These are phyloP conservation scores for Xanthoconium purpureum DNA, from an alignment of 768 basidiomycete species.

Conservation along the genomic window DNA sequence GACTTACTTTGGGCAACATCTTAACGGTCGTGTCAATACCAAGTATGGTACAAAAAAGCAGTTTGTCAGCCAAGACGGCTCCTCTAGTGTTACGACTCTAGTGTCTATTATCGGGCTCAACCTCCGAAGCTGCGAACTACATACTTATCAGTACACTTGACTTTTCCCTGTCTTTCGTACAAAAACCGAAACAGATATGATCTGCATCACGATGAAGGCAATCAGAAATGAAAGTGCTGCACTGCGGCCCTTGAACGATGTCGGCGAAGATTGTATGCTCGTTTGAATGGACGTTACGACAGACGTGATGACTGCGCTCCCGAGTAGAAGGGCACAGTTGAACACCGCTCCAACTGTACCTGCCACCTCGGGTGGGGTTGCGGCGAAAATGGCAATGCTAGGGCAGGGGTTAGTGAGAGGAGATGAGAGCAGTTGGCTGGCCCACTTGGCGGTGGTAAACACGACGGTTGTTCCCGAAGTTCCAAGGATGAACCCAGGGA, in stretches of 20 bases:
- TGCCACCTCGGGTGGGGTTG: background rate
- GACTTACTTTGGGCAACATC: too few species aligned
- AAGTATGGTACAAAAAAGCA: too few species aligned
- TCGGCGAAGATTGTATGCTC: background rate
- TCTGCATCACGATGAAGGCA: background rate
- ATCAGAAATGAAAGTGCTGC: background rate
- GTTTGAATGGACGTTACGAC: background rate
- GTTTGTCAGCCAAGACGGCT: too few species aligned
- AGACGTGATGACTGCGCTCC: background rate
- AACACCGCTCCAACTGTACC: background rate
- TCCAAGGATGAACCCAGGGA: background rate
- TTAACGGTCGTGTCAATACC: too few species aligned
- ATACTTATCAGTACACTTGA: too few species aligned
- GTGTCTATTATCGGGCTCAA: too few species aligned
- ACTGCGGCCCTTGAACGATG: background rate
- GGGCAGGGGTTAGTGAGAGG: background rate
- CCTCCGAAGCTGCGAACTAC: too few species aligned
- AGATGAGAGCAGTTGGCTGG: background rate
- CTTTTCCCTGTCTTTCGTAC: background rate
- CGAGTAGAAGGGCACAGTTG: background rate
- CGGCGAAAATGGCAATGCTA: background rate
- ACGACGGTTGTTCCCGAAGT: background rate
- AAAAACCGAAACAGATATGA: background rate
- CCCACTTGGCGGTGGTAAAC: background rate
- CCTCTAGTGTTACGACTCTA: too few species aligned